Evolutionary conservation across 1,284 basidiomycete genomes (phyloP), one percentile per base, ranked within the genome.

Genomic region (Naganishia albida): DNA sequence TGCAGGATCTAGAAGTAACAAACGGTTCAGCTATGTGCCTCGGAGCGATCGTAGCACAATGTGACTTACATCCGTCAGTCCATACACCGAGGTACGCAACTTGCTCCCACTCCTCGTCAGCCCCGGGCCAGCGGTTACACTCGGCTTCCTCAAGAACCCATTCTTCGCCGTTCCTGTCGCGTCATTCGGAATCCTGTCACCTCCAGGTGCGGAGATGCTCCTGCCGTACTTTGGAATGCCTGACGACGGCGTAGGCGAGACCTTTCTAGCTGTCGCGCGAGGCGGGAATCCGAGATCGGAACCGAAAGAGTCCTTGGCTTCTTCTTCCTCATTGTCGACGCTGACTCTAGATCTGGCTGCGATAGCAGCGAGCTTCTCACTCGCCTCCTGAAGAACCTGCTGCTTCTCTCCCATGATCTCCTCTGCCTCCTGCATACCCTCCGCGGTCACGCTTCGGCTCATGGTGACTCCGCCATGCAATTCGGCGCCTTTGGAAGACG

Each of bases 91-190:
- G 2, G 48, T 64, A 13, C 63, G 30, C 7, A 56, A 25, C 44
- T 64, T 64, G 26, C 54, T 64, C 25, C 57, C 57, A 60, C 57
- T 60, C 12, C 57, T 34, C 15, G 46, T 60, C 46, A 60, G 34
- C 8, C 57, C 46, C 25, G 13, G 23, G 23, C 46, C 57, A 12
- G 34, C 57, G 23, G 39, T 50, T 12, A 60, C 38, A 23, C 46
- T 60, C 1, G 48, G 13, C 20, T 60, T 60, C 25, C 57, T 60
- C 1, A 46, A 34, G 12, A 60, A 50, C 26, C 46, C 46, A 8
- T 60, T 46, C 12, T 50, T 49, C 3, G 46, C 13, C 13, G 23
- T 20, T 10, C 7, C 20, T 16, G 34, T 7, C 7, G 54, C 16
- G 6, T 25, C 25, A n/a, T 39, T 23, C 20, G 57, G 34, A 16